Evolutionary conservation across 2,329 filamentous ascomycete species (phyloP).

Genomic region (Xylariaceae sp.): DNA sequence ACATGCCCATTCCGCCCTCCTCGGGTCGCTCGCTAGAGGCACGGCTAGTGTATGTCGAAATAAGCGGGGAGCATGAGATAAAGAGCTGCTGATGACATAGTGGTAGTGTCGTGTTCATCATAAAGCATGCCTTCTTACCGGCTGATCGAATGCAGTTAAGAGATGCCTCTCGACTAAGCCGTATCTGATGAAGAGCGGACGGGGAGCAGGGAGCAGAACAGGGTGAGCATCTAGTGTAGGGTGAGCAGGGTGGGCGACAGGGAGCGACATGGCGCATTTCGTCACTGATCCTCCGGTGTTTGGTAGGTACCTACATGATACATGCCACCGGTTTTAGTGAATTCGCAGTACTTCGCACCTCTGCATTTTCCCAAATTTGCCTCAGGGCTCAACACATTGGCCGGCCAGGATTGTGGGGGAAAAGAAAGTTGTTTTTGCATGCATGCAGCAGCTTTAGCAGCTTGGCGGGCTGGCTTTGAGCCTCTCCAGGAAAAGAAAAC

Average conservation of each 20-base stretch:
- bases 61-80: neutral
- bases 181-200: too few species aligned
- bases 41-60: neutral
- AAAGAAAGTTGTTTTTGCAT: constrained; percentile 13
- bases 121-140: too few species aligned
- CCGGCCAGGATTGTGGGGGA: constrained; percentile 18
- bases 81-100: neutral
- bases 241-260: too few species aligned
- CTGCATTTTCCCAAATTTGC: too few species aligned
- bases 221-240: too few species aligned
- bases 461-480: constrained; percentile 19
- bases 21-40: neutral
- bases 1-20: neutral
- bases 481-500: constrained; percentile 21
- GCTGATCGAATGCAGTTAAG: too few species aligned
- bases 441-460: constrained; percentile 6
- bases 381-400: neutral
- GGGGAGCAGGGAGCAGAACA: too few species aligned
- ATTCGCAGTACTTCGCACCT: neutral
- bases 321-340: neutral
- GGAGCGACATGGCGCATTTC: too few species aligned
- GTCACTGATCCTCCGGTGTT: neutral
- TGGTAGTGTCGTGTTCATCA: too few species aligned
- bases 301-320: neutral
- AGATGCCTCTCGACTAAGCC: too few species aligned